Evolutionary conservation across 1,284 basidiomycete species (phyloP), one percentile per base, ranked within the genome.

Genomic region (Stygiomarasmius scandens): DNA sequence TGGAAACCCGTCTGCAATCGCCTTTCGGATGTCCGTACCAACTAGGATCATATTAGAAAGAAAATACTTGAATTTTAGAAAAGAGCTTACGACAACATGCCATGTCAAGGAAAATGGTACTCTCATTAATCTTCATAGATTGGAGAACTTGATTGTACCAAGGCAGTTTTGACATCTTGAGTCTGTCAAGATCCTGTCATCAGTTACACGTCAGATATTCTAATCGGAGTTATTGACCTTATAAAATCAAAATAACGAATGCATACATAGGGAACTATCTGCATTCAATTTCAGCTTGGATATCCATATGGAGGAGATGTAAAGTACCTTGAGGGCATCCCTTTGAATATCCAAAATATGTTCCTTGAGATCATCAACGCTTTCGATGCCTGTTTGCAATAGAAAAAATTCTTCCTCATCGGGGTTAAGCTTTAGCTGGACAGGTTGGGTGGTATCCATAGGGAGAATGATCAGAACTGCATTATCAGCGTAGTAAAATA

Each of bases 191-290:
- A 34, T 19, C 20, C 22, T 23, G 22, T 43, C 20, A 51, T n/a
- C 16, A 20, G 12, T 32, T 12, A 32, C 12, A 12, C 12, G 29
- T 12, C 29, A 12, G 6, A 32, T 32, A 12, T 12, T 32, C 29
- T 32, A 32, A 32, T 32, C 29, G 12, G 23, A 25, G 16, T 19
- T n/a, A 16, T 45, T 16, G 50, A 62, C 64, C 50, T 59, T n/a
- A 50, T 44, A 29, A 64, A 66, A 1, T 46, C 29, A 38, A 64
- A 66, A 14, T 41, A 27, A 19, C 54, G 58, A 27, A 66, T 64
- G 49, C 64, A 66, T n/a, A 63, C 58, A 52, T 66, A 66, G 4
- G 49, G 51, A 34, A 51, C 58, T n/a, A 64, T 54, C 64, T 64
- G n/a, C 8, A 20, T 12, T 22, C 27, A 43, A 25, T 16, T 49